Base-by-base conservation (phyloP, 768 basidiomycete genomes). In the Leccinum variicolor region DNA sequence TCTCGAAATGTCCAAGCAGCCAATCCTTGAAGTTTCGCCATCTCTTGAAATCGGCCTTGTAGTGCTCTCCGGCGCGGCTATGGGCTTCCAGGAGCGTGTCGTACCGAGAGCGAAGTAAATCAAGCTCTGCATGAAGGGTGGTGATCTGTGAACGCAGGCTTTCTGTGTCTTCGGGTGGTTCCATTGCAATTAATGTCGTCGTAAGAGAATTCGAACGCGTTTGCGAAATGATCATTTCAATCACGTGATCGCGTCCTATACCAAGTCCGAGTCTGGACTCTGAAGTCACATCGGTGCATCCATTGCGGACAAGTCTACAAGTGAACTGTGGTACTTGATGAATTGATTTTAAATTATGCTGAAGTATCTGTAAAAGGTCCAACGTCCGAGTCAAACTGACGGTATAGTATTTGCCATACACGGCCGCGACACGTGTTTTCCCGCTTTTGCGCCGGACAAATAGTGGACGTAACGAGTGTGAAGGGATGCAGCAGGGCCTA, bases 11-110 rank as follows among this genome's bases (percentile, higher is more conserved):
- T 31, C 60, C 64, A 49, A 74, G 74, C 5, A 81, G 61, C 79
- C 77, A 83, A 28, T 68, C 59, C 52, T 77, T 78, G 62, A 81
- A 75, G 15, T 63, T 64, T 45, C 70, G 70, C 82, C 83, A 87
- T 56, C 76, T 80, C 66, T 78, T 78, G 69, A 78, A 84, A 65
- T 87, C 81, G 19, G 60, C 57, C 58, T 79, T 77, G 68, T 83
- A 83, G 19, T 77, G 78, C 21, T 68, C 73, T 11, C 76, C 76
- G 13, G 79, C 78, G 1, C 79, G 76, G 52, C 77, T 74, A 54
- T 79, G 79, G 28, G 75, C 72, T 39, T 73, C 71, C 6, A 70
- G 58, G 1, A 88, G 71, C 1, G 73, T 74, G 41, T 83, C 80
- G 55, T 81, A 84, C 13, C 75, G 75, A 33, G 53, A 62, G 54